phyloP scores from a whole-genome alignment of 2,329 filamentous ascomycete genomes.

The Hawksworthiomyces lignivorus region DNA sequence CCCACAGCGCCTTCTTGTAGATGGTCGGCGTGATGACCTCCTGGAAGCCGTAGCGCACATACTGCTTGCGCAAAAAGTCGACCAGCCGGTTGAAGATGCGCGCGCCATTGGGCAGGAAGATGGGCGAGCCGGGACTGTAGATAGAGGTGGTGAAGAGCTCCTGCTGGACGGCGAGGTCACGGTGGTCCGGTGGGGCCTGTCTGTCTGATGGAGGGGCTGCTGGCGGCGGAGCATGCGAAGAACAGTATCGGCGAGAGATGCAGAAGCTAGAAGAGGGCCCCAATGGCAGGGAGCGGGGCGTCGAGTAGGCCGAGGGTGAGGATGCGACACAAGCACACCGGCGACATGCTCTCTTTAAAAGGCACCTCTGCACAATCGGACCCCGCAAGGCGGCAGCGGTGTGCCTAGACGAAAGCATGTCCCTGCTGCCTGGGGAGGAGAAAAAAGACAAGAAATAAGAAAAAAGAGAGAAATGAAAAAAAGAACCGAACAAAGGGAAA shows the following conservation, averaged over 20 bases:
- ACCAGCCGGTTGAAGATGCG: conserved; percentile 78
- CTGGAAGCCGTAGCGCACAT: conserved; percentile 75
- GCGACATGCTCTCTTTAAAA: background rate
- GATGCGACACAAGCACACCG: background rate
- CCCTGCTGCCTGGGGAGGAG: conserved; percentile 9
- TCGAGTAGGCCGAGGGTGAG: background rate
- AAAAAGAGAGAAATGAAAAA: no score
- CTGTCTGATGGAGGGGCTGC: conserved; percentile 16
- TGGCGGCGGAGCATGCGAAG: conserved; percentile 18
- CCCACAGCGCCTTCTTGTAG: conserved; percentile 83
- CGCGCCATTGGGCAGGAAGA: conserved; percentile 75
- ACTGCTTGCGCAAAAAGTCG: conserved; percentile 74
- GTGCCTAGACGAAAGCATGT: conserved; percentile 21
- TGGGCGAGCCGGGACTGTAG: conserved; percentile 78
- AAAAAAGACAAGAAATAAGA: background rate
- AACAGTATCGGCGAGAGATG: conserved; percentile 19
- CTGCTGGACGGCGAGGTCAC: conserved; percentile 55
- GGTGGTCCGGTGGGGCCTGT: conserved; percentile 45
- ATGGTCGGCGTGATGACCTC: conserved; percentile 87
- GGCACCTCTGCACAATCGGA: background rate
- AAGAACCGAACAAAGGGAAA: no score
- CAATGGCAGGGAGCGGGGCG: background rate
- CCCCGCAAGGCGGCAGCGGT: conserved; percentile 13
- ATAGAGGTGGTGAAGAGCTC: conserved; percentile 71
- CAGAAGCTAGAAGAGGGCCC: background rate